phyloP scores from a whole-genome alignment of 495 filamentous ascomycete genomes.

The Lophiostoma macrostomum region DNA sequence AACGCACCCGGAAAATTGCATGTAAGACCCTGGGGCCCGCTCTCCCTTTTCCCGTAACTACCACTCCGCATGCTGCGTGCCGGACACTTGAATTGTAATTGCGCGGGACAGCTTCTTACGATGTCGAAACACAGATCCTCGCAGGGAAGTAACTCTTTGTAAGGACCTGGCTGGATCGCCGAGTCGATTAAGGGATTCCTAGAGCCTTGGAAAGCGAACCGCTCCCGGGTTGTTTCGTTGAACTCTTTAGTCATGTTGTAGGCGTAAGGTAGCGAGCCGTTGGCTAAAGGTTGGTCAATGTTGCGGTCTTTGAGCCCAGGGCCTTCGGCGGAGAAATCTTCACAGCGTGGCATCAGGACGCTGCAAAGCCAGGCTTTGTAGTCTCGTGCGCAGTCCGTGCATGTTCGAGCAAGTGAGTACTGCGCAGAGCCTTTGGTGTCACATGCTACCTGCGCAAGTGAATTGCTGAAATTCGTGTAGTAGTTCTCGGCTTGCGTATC shows the following conservation, averaged over 20 bases:
- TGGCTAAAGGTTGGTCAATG: slow-evolving; percentile 62
- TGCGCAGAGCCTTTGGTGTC: slow-evolving; percentile 63
- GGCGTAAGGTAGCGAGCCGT: slow-evolving; percentile 48
- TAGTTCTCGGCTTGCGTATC: slow-evolving; percentile 46
- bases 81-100: slow-evolving; percentile 77
- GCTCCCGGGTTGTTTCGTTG: slow-evolving; percentile 4
- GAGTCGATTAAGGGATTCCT: slow-evolving; percentile 71
- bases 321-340: slow-evolving; percentile 60
- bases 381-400: slow-evolving; percentile 68
- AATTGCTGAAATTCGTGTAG: slow-evolving; percentile 69
- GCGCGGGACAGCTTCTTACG: slow-evolving; percentile 78
- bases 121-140: slow-evolving; percentile 78
- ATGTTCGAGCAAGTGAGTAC: slow-evolving; percentile 77
- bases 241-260: neutral
- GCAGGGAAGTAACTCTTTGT: slow-evolving; percentile 89
- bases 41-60: slow-evolving; percentile 57
- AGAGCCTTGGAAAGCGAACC: slow-evolving; percentile 22
- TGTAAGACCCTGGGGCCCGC: slow-evolving; percentile 43
- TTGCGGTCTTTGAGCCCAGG: slow-evolving; percentile 65
- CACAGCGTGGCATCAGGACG: slow-evolving; percentile 87
- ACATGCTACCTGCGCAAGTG: slow-evolving; percentile 80
- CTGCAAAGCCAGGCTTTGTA: slow-evolving; percentile 96
- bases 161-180: slow-evolving; percentile 74
- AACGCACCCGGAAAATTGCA: slow-evolving; percentile 60
- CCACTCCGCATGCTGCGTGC: slow-evolving; percentile 51